Conservation (phyloP, 2,329 filamentous ascomycete species). For the Clonostachys rosea region DNA sequence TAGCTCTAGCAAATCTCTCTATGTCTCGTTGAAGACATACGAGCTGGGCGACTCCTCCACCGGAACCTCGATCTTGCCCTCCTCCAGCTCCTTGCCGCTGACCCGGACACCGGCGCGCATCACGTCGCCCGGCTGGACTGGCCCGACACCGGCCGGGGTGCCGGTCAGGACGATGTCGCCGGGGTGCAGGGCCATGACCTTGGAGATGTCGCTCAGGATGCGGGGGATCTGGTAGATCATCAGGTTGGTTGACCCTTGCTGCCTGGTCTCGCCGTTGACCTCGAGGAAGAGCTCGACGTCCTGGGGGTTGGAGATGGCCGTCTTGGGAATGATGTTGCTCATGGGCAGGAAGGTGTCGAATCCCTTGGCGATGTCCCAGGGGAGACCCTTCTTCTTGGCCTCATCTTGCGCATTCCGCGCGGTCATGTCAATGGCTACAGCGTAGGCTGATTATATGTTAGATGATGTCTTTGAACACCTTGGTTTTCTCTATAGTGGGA, state of each 20-base stretch:
- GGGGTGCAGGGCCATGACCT: slow-evolving; percentile 88
- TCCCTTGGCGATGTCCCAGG: slow-evolving; percentile 94
- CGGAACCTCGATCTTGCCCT: slow-evolving; percentile 77
- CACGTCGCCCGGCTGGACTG: slow-evolving; percentile 78
- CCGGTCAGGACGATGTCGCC: slow-evolving; percentile 96
- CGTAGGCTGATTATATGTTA: slow-evolving; percentile 56
- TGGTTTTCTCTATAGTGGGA: not conserved
- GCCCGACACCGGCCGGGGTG: slow-evolving; percentile 91
- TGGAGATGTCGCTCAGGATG: slow-evolving; percentile 85
- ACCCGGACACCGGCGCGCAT: slow-evolving; percentile 82
- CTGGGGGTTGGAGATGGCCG: slow-evolving; percentile 79
- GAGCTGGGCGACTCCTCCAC: slow-evolving; percentile 75
- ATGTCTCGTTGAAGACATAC: slow-evolving; percentile 76
- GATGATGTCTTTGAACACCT: not conserved
- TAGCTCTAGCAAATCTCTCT: slow-evolving; percentile 8
- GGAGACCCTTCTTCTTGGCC: slow-evolving; percentile 90
- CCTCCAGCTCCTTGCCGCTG: slow-evolving; percentile 75
- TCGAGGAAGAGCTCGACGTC: slow-evolving; percentile 80
- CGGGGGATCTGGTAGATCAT: slow-evolving; percentile 92
- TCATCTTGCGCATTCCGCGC: slow-evolving; percentile 93
- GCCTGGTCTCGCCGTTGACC: slow-evolving; percentile 74
- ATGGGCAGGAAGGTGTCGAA: slow-evolving; percentile 97
- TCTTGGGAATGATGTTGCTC: slow-evolving; percentile 75
- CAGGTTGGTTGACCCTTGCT: slow-evolving; percentile 84
- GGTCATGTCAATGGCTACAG: slow-evolving; percentile 95